A percentile compares a stretch with the other conserved stretches of the same genome.
Evolutionary conservation across 257 asterid species (phyloP).

Genomic region (Rhazya stricta): DNA sequence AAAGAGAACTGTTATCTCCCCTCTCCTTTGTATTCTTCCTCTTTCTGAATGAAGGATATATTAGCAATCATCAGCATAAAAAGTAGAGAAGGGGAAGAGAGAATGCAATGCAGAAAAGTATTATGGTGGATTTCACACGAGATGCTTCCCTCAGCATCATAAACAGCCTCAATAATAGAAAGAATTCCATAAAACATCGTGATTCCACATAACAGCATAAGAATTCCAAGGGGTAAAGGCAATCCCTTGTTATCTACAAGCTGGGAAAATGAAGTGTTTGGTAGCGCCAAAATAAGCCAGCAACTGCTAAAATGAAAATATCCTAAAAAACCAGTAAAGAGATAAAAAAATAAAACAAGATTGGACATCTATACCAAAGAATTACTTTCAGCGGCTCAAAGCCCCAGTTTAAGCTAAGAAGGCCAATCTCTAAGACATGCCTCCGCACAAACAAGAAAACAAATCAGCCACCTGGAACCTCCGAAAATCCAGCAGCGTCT

Average conservation of each 20-base stretch:
- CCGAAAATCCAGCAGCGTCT: not conserved
- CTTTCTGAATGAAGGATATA: too few relatives aligned
- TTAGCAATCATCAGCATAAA: too few relatives aligned
- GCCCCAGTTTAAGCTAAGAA: not conserved
- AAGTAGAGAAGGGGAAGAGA: too few relatives aligned
- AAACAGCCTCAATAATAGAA: too few relatives aligned
- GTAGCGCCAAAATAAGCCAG: not conserved
- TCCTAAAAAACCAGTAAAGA: not conserved
- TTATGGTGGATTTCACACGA: too few relatives aligned
- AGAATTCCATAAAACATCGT: not conserved
- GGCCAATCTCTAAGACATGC: not conserved
- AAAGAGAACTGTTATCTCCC: too few relatives aligned
- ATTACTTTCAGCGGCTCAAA: conserved; percentile 3
- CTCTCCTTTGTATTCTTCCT: too few relatives aligned
- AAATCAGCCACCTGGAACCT: not conserved
- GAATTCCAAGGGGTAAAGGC: not conserved
- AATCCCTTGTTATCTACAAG: not conserved
- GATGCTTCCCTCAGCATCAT: too few relatives aligned
- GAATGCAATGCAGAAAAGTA: too few relatives aligned
- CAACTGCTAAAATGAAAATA: not conserved
- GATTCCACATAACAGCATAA: not conserved
- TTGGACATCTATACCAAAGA: not conserved
- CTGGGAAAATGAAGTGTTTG: not conserved
- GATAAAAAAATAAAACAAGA: not conserved
- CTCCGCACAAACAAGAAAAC: not conserved